Evolutionary conservation across 2,329 filamentous ascomycete genomes (phyloP).

Genomic region (Paraphoma chrysanthemicola): DNA sequence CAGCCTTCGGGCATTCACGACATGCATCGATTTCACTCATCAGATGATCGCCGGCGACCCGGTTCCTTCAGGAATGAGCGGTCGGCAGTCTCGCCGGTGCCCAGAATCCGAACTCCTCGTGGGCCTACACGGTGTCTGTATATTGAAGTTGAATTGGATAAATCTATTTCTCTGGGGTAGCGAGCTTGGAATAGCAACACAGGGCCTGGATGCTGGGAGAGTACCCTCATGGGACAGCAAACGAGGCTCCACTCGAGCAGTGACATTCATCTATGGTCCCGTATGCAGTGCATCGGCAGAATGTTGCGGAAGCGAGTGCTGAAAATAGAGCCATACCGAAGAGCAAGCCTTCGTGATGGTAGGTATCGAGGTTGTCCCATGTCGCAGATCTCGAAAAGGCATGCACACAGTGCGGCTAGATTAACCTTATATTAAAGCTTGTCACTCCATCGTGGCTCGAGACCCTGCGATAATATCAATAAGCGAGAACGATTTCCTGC

Average conservation of each 20-base stretch:
- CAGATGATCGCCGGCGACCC: conserved; percentile 16
- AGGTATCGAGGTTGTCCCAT: conserved; percentile 30
- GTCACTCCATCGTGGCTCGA: conserved; percentile 34
- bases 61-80: conserved; percentile 9
- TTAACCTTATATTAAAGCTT: conserved; percentile 52
- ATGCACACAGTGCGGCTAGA: conserved; percentile 44
- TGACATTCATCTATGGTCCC: conserved; percentile 35
- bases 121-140: conserved; percentile 27
- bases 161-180: conserved; percentile 37
- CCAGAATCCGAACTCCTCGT: conserved; percentile 13
- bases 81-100: conserved; percentile 18
- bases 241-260: conserved; percentile 19
- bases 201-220: conserved; percentile 23
- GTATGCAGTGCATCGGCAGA: conserved; percentile 30
- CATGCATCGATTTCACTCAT: conserved; percentile 8
- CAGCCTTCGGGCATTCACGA: background rate
- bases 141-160: conserved; percentile 38
- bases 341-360: conserved; percentile 21
- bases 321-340: conserved; percentile 30
- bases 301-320: conserved; percentile 33
- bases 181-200: conserved; percentile 41
- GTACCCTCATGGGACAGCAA: conserved; percentile 14
- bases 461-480: conserved; percentile 32
- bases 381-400: conserved; percentile 43
- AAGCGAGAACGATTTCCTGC: conserved; percentile 37